These are phyloP conservation scores for Lepiota brunneoincarnata DNA, from an alignment of 768 basidiomycete species.

Conservation along the genomic window DNA sequence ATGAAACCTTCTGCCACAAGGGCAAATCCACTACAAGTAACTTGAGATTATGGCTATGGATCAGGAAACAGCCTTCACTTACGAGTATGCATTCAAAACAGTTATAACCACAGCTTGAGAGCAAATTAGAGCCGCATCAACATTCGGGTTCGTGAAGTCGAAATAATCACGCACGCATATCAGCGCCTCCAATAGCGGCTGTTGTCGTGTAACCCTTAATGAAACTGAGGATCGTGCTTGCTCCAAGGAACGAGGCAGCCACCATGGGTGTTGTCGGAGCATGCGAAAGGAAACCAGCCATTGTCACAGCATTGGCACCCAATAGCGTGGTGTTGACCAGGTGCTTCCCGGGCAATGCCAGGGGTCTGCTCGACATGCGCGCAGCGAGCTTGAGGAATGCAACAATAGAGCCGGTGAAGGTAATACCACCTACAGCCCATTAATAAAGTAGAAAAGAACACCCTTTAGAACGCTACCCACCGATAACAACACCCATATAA, in stretches of 20 bases:
- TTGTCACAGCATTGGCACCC: slow-evolving; percentile 65
- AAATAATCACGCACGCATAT: slow-evolving; percentile 70
- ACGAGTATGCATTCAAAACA: slow-evolving; percentile 86
- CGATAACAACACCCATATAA: slow-evolving; percentile 83
- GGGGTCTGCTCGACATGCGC: slow-evolving; percentile 71
- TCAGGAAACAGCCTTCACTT: slow-evolving; percentile 16
- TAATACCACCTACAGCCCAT: slow-evolving; percentile 58
- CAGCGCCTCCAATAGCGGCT: slow-evolving; percentile 89
- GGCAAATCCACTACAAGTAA: slow-evolving; percentile 60
- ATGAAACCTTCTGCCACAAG: slow-evolving; percentile 92
- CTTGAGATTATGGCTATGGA: neutral
- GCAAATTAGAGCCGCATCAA: neutral
- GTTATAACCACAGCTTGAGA: slow-evolving; percentile 81
- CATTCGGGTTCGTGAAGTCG: slow-evolving; percentile 10
- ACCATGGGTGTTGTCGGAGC: slow-evolving; percentile 68
- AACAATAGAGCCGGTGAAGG: slow-evolving; percentile 87
- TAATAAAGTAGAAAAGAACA: slow-evolving; percentile 5
- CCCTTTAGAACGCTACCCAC: slow-evolving; percentile 30
- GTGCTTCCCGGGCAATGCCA: slow-evolving; percentile 75
- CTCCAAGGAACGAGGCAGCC: slow-evolving; percentile 76
- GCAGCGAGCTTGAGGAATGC: slow-evolving; percentile 88
- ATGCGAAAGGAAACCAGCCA: slow-evolving; percentile 75
- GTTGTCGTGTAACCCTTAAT: slow-evolving; percentile 86
- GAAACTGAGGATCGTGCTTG: slow-evolving; percentile 75
- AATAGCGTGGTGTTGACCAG: slow-evolving; percentile 71